Conservation (phyloP, 805 yeast species). For the Candida ponderosae region DNA sequence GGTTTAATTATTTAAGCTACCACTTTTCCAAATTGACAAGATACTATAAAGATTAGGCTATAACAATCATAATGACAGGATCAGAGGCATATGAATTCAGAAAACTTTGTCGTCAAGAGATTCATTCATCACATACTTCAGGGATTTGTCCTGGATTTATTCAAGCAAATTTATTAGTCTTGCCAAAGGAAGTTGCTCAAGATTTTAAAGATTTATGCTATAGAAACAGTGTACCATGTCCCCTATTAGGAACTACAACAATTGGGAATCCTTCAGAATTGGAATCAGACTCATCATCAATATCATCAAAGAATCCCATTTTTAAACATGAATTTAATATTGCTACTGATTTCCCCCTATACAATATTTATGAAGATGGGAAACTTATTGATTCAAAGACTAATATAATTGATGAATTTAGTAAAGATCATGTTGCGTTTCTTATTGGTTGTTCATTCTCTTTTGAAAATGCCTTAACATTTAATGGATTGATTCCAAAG, state of each 20-base stretch:
- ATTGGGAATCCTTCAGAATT: constrained; percentile 18
- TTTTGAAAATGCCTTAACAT: constrained; percentile 27
- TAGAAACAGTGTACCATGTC: constrained; percentile 33
- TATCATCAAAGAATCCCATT: too few relatives aligned
- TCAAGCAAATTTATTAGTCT: constrained; percentile 31
- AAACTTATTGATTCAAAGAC: constrained; percentile 14
- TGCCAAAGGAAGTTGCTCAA: constrained; percentile 23
- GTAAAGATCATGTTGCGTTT: constrained; percentile 28
- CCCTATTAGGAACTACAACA: constrained; percentile 24
- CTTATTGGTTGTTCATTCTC: constrained; percentile 35
- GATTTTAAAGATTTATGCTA: constrained; percentile 29
- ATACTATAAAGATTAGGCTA: too few relatives aligned
- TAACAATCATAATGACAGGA: not conserved
- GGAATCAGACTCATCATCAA: constrained; percentile 10
- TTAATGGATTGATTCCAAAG: constrained; percentile 23
- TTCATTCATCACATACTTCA: constrained; percentile 12
- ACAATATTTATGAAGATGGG: constrained; percentile 27
- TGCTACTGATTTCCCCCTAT: constrained; percentile 27
- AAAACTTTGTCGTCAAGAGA: constrained; percentile 10
- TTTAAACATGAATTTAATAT: constrained; percentile 19
- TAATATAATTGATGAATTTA: constrained; percentile 25
- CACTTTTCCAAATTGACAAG: too few relatives aligned
- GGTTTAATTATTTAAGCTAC: too few relatives aligned
- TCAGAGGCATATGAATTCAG: constrained; percentile 3
- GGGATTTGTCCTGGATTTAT: constrained; percentile 21